Percentiles rank a stretch among this genome's conserved stretches.
phyloP scores from a whole-genome alignment of 768 basidiomycete genomes.

The Calocera viscosa region DNA sequence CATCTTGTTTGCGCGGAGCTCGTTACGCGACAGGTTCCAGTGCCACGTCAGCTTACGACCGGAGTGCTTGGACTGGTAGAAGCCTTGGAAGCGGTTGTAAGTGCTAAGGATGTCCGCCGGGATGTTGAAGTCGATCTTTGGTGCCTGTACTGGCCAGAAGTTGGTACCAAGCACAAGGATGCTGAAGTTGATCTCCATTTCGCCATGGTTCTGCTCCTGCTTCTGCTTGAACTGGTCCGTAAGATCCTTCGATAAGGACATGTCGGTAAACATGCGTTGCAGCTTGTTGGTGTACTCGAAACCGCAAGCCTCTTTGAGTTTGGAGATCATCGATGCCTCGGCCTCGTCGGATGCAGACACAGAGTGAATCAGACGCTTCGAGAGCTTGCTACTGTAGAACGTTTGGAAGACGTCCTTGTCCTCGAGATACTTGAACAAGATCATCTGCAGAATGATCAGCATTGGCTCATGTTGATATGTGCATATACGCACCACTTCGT shows the following conservation, averaged over 20 bases:
- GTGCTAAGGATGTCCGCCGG: constrained; percentile 77
- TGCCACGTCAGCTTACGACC: constrained; percentile 95
- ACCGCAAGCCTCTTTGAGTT: constrained; percentile 90
- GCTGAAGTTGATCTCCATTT: constrained; percentile 79
- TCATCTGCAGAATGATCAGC: constrained; percentile 50
- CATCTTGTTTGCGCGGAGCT: constrained; percentile 83
- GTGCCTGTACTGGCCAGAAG: constrained; percentile 86
- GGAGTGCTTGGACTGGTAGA: constrained; percentile 87
- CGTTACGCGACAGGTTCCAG: constrained; percentile 97
- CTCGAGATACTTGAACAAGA: constrained; percentile 94
- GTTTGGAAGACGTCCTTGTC: constrained; percentile 99
- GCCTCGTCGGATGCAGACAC: constrained; percentile 91
- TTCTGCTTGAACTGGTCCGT: constrained; percentile 91
- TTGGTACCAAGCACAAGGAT: constrained; percentile 91
- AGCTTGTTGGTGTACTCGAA: constrained; percentile 95
- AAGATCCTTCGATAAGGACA: constrained; percentile 88
- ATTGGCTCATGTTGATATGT: background rate
- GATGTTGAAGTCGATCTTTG: constrained; percentile 73
- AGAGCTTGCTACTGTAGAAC: constrained; percentile 90
- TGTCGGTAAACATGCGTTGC: constrained; percentile 97
- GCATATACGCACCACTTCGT: constrained; percentile 59
- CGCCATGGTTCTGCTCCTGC: constrained; percentile 74
- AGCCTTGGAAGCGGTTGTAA: constrained; percentile 82
- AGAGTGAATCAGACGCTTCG: constrained; percentile 80
- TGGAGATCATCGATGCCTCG: constrained; percentile 95